Conservation (phyloP, 768 basidiomycete genomes). For the Kwoniella dendrophila region DNA sequence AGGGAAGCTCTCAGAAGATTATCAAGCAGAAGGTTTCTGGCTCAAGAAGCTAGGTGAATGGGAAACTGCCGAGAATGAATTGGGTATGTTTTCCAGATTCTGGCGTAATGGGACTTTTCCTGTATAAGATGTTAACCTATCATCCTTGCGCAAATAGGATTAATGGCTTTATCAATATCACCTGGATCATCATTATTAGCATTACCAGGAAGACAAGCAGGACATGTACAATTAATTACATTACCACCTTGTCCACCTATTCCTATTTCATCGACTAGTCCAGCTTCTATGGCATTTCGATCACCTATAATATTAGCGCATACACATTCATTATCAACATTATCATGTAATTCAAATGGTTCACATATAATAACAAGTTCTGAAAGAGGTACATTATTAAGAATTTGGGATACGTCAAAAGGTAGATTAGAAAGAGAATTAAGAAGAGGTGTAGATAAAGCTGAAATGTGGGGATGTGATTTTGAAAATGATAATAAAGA, state of each 20-base stretch:
- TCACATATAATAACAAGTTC: constrained; percentile 52
- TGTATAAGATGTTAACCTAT: too few species aligned
- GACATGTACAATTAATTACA: constrained; percentile 56
- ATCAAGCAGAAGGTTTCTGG: constrained; percentile 33
- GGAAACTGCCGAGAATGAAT: constrained; percentile 53
- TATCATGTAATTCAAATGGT: constrained; percentile 46
- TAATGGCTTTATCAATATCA: constrained; percentile 48
- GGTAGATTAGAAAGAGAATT: constrained; percentile 51
- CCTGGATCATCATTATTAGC: constrained; percentile 50
- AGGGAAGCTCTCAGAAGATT: constrained; percentile 20
- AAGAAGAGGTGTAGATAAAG: constrained; percentile 53
- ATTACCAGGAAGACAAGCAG: constrained; percentile 56
- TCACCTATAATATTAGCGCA: constrained; percentile 56
- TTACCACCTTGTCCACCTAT: constrained; percentile 43
- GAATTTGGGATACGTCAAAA: constrained; percentile 52
- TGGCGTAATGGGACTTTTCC: neutral
- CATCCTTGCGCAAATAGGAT: constrained; percentile 43
- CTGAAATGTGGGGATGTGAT: constrained; percentile 53
- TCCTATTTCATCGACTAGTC: neutral
- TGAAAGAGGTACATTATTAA: constrained; percentile 51
- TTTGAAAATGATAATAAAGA: constrained; percentile 26
- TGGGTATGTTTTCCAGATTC: constrained; percentile 32
- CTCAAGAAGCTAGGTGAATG: constrained; percentile 51
- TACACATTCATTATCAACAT: constrained; percentile 47
- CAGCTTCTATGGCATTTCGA: constrained; percentile 36